phyloP scores from a whole-genome alignment of 1,139 yeast species.

The Taiozyma sp. region DNA sequence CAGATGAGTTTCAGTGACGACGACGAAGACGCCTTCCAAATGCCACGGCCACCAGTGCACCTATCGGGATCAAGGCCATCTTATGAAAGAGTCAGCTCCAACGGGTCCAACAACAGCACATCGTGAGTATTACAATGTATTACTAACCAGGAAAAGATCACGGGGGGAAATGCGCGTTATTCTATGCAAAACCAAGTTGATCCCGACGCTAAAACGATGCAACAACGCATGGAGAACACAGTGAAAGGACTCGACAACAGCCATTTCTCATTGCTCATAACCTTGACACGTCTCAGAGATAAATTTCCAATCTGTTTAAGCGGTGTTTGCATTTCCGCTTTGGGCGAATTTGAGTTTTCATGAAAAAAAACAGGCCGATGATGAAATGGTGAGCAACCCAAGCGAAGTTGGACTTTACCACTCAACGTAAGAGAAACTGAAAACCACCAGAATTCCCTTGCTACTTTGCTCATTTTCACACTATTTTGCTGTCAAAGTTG shows the following conservation, averaged over 20 bases:
- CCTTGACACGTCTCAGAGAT: background rate
- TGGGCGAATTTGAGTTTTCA: background rate
- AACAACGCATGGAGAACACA: background rate
- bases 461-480: too few relatives aligned
- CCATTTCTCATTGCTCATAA: background rate
- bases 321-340: background rate
- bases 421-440: too few relatives aligned
- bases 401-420: too few relatives aligned
- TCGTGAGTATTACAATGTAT: constrained; percentile 1
- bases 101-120: constrained; percentile 7
- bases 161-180: background rate
- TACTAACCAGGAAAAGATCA: background rate
- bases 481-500: too few relatives aligned
- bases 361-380: background rate
- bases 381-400: background rate
- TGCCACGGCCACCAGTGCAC: constrained; percentile 8
- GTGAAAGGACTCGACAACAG: background rate
- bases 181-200: background rate
- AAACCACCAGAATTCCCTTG: too few relatives aligned
- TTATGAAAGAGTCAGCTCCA: constrained; percentile 18
- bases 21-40: constrained; percentile 32
- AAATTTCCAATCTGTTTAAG: too few relatives aligned
- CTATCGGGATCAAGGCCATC: constrained; percentile 9
- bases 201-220: background rate
- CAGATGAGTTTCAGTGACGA: constrained; percentile 37